A percentile compares a stretch with the other conserved stretches of the same genome.
phyloP scores from a whole-genome alignment of 768 basidiomycete species.

The Daedalea quercina region DNA sequence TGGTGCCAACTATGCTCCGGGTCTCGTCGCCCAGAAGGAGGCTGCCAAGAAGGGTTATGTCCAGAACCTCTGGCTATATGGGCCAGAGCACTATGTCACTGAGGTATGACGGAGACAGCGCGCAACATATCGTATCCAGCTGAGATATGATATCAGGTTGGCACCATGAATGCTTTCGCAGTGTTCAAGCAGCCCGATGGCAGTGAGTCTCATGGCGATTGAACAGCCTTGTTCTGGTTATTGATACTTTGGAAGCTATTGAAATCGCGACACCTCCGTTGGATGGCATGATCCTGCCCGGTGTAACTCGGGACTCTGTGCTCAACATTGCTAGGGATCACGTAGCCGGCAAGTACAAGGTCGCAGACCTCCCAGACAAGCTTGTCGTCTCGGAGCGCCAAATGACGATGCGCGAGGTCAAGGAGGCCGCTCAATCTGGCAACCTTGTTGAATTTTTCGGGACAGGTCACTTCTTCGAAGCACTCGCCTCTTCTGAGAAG shows the following conservation, averaged over 20 bases:
- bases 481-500: background rate
- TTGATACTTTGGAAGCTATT: slow-evolving; percentile 24
- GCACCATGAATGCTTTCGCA: slow-evolving; percentile 91
- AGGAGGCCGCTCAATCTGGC: slow-evolving; percentile 37
- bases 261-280: slow-evolving; percentile 64
- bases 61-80: slow-evolving; percentile 89
- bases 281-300: slow-evolving; percentile 62
- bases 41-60: slow-evolving; percentile 74
- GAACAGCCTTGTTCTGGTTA: background rate
- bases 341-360: slow-evolving; percentile 33
- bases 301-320: slow-evolving; percentile 57
- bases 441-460: slow-evolving; percentile 45
- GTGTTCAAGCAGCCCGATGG: slow-evolving; percentile 70
- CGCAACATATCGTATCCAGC: too few species aligned
- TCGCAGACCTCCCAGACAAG: slow-evolving; percentile 47
- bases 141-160: too few species aligned
- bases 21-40: slow-evolving; percentile 75
- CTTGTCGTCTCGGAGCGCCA: slow-evolving; percentile 60
- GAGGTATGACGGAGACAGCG: too few species aligned
- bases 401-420: slow-evolving; percentile 73
- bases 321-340: slow-evolving; percentile 50
- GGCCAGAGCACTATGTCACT: slow-evolving; percentile 45
- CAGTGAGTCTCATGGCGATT: slow-evolving; percentile 28
- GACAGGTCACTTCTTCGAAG: slow-evolving; percentile 20
- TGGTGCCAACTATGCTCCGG: slow-evolving; percentile 85